phyloP scores from a whole-genome alignment of 2,329 filamentous ascomycete species.

The Coleophoma eucalyptorum region DNA sequence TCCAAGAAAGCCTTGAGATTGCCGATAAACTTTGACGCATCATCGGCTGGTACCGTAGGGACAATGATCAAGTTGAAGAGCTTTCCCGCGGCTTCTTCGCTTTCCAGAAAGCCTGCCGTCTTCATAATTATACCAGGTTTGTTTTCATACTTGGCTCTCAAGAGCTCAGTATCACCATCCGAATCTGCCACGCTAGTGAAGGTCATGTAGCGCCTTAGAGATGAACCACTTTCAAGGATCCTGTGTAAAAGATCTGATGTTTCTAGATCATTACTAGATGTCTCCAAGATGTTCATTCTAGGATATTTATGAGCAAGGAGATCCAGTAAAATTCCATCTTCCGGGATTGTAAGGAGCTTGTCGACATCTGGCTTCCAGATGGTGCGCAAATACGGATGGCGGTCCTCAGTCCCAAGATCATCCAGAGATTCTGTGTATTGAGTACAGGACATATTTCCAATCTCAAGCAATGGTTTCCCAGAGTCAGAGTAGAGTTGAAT shows the following conservation, averaged over 20 bases:
- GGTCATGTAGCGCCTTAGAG: neutral
- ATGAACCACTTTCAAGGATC: neutral
- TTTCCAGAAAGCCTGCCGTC: no score
- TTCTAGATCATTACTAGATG: neutral
- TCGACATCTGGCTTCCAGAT: slow-evolving; percentile 1
- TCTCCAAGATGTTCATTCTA: neutral
- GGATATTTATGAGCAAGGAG: neutral
- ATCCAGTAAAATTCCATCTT: neutral
- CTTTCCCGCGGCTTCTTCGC: no score
- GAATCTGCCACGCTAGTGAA: neutral
- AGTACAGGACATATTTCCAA: neutral
- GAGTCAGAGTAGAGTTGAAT: neutral
- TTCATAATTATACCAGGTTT: no score
- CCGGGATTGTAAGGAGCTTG: neutral
- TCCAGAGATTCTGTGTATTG: neutral
- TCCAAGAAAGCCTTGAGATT: no score
- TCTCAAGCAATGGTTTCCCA: neutral
- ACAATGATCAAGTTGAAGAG: no score
- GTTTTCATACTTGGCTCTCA: no score
- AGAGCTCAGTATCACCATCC: neutral
- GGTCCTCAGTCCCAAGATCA: neutral
- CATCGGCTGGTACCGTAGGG: no score
- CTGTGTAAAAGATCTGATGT: neutral
- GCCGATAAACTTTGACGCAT: no score
- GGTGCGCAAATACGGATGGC: neutral